Evolutionary conservation across 139 green algal species (phyloP).

Genomic region (Chlamydomonas sp.): DNA sequence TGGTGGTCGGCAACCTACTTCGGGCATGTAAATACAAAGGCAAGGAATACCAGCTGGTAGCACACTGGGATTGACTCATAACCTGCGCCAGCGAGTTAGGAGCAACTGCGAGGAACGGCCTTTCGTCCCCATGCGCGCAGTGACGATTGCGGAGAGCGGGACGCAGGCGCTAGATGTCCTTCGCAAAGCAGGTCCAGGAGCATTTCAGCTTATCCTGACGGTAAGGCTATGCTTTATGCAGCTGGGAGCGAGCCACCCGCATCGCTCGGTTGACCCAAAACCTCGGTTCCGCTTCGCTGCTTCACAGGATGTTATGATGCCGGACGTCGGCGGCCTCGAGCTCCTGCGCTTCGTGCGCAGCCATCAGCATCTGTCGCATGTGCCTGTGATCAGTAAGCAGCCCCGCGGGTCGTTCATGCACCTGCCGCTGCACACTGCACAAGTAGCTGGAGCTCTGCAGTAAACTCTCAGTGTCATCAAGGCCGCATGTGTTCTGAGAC

Average conservation of each 20-base stretch:
- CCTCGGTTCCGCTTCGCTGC: neutral
- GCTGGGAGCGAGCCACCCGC: no score
- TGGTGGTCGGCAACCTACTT: conserved; percentile 84
- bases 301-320: conserved; percentile 92
- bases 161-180: conserved; percentile 79
- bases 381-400: conserved; percentile 91
- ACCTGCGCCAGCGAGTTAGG: neutral
- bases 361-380: conserved; percentile 62
- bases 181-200: conserved; percentile 62
- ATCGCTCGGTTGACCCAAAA: neutral
- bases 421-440: neutral
- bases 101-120: no score
- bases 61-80: neutral
- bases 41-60: conserved; percentile 31
- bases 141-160: conserved; percentile 79
- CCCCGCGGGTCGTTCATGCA: neutral
- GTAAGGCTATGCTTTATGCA: conserved; percentile 45
- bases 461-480: neutral
- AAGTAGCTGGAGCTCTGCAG: neutral
- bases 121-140: conserved; percentile 46
- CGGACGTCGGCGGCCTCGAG: conserved; percentile 85
- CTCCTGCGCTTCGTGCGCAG: conserved; percentile 81
- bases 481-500: no score
- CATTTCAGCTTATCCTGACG: conserved; percentile 88
- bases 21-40: conserved; percentile 85